Conservation (phyloP, 768 basidiomycete species). For the Leccinum uliginosum region DNA sequence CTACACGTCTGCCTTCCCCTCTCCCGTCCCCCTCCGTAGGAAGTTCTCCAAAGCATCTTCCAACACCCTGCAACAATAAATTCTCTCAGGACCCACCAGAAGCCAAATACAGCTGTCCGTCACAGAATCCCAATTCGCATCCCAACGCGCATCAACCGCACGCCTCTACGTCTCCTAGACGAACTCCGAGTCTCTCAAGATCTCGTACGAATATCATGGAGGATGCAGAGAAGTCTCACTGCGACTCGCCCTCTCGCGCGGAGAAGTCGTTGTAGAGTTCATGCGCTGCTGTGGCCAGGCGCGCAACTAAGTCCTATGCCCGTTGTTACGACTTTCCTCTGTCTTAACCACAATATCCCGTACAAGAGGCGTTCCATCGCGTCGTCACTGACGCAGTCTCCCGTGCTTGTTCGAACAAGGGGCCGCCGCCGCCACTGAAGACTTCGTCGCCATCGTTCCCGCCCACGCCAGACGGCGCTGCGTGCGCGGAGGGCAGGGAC, state of each 20-base stretch:
- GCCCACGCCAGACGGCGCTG: conserved; percentile 22
- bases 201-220: conserved; percentile 60
- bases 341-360: conserved; percentile 7
- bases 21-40: conserved; percentile 38
- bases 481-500: conserved; percentile 35
- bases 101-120: conserved; percentile 43
- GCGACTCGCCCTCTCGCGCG: conserved; percentile 58
- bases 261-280: conserved; percentile 54
- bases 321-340: conserved; percentile 18
- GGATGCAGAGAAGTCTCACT: conserved; percentile 69
- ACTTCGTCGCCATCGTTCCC: no score
- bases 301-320: conserved; percentile 40
- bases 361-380: conserved; percentile 28
- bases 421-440: no score
- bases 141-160: conserved; percentile 40
- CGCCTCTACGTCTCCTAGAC: conserved; percentile 60
- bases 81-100: conserved; percentile 45
- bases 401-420: background rate
- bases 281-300: conserved; percentile 54
- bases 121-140: conserved; percentile 40
- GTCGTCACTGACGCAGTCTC: conserved; percentile 32
- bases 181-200: conserved; percentile 50
- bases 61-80: conserved; percentile 56
- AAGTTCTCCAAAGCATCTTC: conserved; percentile 79
- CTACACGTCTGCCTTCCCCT: conserved; percentile 63